Base-by-base conservation (phyloP, 2,329 filamentous ascomycete genomes). In the Botrytis pseudocinerea region DNA sequence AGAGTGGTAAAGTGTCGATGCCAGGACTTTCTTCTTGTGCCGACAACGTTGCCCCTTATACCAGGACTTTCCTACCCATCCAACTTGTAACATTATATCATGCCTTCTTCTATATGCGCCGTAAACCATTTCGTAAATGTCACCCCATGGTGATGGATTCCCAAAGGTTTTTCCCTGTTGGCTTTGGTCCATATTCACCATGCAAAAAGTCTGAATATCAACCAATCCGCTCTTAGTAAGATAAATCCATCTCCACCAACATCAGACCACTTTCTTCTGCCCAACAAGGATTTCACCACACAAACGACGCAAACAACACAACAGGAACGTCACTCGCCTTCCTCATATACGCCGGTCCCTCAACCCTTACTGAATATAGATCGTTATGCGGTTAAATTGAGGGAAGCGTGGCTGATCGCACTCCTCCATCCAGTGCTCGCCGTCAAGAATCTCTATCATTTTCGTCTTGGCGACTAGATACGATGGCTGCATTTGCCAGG, bases 241-340 rank as follows among this genome's bases (percentile, higher is more conserved):
- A 71, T 51, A 38, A 59, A 14, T 64, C 12, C n/a, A 48, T 38
- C 44, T 32, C 44, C n/a, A 62, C 65, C n/a, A 51, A 70, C 40
- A 70, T 73, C 71, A 70, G 66, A 73, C 71, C 71, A 73, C 71
- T 70, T 73, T 72, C 70, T 61, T n/a, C 32, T 62, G 57, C 71
- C 71, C 66, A 63, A 71, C 63, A 38, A 42, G 70, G 70, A 42
- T 57, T 59, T n/a, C 35, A 40, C n/a, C 46, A 40, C 20, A 9
- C n/a, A 20, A 46, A 22, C 32, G 32, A 54, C 7, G 32, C 32
- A 60, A n/a, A 32, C 20, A 20, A 38, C 28, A 40, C 61, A 44
- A 63, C 25, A 28, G 22, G 22, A 68, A 60, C 51, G 22, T 71
- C 46, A 68, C 48, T 38, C 22, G 20, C 57, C 48, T 48, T 66